phyloP scores from a whole-genome alignment of 306 rosid species.

The Crotalaria pallida region DNA sequence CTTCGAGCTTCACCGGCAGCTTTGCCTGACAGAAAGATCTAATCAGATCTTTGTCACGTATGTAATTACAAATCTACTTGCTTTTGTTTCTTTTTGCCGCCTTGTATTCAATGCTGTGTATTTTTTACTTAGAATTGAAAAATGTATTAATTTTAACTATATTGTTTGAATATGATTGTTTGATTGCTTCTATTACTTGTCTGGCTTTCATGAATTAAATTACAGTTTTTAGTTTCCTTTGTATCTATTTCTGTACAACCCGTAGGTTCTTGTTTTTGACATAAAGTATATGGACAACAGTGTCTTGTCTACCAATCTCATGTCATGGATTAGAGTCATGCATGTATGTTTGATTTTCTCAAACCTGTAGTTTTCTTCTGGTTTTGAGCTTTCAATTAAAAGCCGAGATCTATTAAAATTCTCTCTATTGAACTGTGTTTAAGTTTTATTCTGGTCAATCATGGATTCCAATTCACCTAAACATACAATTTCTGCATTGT shows the following conservation, averaged over 20 bases:
- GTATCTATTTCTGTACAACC: background rate
- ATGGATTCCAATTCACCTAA: background rate
- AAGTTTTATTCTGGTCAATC: background rate
- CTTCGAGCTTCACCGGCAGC: conserved; percentile 70
- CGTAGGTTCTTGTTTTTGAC: background rate
- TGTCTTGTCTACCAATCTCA: background rate
- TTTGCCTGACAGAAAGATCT: conserved; percentile 47
- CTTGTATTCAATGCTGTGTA: conserved; percentile 10
- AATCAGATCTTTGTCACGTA: conserved; percentile 60
- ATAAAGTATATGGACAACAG: background rate
- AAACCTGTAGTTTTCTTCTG: background rate
- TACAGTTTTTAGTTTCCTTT: background rate
- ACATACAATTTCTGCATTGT: conserved; percentile 22
- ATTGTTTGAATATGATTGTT: background rate
- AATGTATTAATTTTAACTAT: conserved; percentile 2
- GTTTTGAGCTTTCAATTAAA: background rate
- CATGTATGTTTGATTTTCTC: background rate
- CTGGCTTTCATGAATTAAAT: background rate
- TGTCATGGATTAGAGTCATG: background rate
- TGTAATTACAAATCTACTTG: conserved; percentile 25
- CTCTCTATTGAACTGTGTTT: background rate
- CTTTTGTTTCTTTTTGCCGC: background rate
- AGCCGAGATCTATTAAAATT: conserved; percentile 9
- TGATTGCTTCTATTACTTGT: background rate
- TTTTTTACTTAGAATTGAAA: background rate